phyloP scores from a whole-genome alignment of 1,139 yeast genomes.

The Pichia sp. region DNA sequence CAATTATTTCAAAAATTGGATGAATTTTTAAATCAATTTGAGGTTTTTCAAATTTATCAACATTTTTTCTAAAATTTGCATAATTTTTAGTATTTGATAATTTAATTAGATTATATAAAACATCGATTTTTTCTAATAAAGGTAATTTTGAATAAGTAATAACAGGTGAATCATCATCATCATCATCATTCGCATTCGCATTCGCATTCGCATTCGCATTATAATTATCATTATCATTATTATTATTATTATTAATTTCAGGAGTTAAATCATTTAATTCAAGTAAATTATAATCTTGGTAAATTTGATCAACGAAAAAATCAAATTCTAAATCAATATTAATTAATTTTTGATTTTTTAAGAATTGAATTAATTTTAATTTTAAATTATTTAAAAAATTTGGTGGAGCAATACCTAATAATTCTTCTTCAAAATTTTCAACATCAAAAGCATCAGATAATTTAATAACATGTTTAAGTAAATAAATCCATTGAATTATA shows the following conservation, averaged over 20 bases:
- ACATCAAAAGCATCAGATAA: slow-evolving; percentile 46
- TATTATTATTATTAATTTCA: slow-evolving; percentile 20
- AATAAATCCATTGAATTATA: slow-evolving; percentile 47
- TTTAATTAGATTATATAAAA: slow-evolving; percentile 36
- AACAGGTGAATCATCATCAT: slow-evolving; percentile 14
- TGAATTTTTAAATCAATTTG: slow-evolving; percentile 29
- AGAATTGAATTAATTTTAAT: slow-evolving; percentile 34
- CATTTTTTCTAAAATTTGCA: slow-evolving; percentile 36
- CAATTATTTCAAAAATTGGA: slow-evolving; percentile 16
- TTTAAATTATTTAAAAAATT: slow-evolving; percentile 39
- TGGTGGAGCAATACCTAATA: slow-evolving; percentile 38
- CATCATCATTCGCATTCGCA: too few relatives aligned
- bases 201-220: too few relatives aligned
- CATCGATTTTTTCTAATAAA: slow-evolving; percentile 38
- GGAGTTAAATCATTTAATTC: slow-evolving; percentile 21
- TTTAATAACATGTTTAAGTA: slow-evolving; percentile 39
- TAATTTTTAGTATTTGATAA: slow-evolving; percentile 33
- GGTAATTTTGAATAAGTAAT: slow-evolving; percentile 32
- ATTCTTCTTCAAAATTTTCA: slow-evolving; percentile 50
- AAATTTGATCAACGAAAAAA: slow-evolving; percentile 21
- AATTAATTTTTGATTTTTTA: slow-evolving; percentile 25
- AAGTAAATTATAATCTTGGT: slow-evolving; percentile 12
- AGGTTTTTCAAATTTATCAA: slow-evolving; percentile 37
- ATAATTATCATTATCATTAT: slow-evolving; percentile 21
- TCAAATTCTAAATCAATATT: slow-evolving; percentile 25